A percentile compares a stretch with the other conserved stretches of the same genome.
Conservation (phyloP, 148 eudicot genomes). For the Drosera capensis region DNA sequence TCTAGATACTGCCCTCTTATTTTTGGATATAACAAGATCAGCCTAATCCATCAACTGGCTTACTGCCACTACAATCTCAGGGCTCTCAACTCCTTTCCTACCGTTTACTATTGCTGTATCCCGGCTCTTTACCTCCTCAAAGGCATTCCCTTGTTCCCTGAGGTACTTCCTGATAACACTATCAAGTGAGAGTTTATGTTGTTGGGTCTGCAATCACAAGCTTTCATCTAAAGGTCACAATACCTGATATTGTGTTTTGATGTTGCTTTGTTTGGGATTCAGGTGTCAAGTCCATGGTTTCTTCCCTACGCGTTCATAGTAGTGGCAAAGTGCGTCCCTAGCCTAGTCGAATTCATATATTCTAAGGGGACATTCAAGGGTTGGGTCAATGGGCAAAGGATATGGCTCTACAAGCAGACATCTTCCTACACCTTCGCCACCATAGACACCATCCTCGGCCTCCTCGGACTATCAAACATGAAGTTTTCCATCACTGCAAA, state of each 20-base stretch:
- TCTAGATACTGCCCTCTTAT: slow-evolving; percentile 45
- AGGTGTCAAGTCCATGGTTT: slow-evolving; percentile 63
- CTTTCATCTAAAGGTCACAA: background rate
- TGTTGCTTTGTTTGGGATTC: background rate
- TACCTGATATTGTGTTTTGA: background rate
- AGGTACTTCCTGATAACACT: slow-evolving; percentile 21
- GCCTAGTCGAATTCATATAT: slow-evolving; percentile 40
- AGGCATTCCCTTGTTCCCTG: slow-evolving; percentile 43
- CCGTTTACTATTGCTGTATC: slow-evolving; percentile 33
- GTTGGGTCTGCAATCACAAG: background rate
- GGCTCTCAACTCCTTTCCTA: slow-evolving; percentile 44
- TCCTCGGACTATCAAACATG: slow-evolving; percentile 30
- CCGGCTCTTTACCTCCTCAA: slow-evolving; percentile 60
- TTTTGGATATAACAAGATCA: slow-evolving; percentile 41
- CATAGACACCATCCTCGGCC: slow-evolving; percentile 24
- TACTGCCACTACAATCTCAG: slow-evolving; percentile 36
- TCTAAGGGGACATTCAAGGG: slow-evolving; percentile 38
- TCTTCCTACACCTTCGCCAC: slow-evolving; percentile 54
- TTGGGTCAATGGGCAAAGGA: slow-evolving; percentile 86
- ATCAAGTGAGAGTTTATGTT: too few species aligned
- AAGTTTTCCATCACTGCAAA: slow-evolving; percentile 48
- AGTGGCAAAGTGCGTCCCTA: slow-evolving; percentile 14
- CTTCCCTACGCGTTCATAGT: slow-evolving; percentile 43
- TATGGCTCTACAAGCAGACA: slow-evolving; percentile 75
- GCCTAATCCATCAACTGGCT: slow-evolving; percentile 29